Percentiles rank a stretch among this genome's conserved stretches.
Conservation (phyloP, 2,329 filamentous ascomycete genomes). For the Neofusicoccum cordaticola region DNA sequence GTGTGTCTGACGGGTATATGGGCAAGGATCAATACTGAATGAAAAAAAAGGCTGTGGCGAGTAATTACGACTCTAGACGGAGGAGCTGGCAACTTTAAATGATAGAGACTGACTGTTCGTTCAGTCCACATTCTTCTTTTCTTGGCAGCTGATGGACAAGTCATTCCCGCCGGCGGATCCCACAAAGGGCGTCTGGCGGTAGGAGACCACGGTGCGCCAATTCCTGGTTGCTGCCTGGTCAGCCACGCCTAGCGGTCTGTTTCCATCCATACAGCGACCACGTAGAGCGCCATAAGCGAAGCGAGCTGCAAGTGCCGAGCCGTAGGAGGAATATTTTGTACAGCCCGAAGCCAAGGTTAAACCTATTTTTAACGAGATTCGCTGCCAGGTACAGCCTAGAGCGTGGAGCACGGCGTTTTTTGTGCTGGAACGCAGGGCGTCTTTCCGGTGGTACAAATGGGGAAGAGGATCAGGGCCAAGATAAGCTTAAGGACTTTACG, state of each 20-base stretch:
- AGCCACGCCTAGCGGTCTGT: not conserved
- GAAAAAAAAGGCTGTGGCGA: not conserved
- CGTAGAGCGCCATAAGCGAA: not conserved
- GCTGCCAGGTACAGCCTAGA: not conserved
- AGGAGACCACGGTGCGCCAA: not conserved
- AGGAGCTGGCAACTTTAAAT: not conserved
- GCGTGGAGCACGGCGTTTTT: no score
- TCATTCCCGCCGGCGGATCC: not conserved
- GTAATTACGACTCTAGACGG: not conserved
- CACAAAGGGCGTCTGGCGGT: not conserved
- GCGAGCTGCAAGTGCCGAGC: not conserved
- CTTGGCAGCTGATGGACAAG: constrained; percentile 12
- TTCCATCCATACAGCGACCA: not conserved
- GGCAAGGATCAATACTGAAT: not conserved
- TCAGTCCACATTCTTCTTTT: not conserved
- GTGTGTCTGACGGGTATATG: not conserved
- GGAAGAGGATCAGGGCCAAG: not conserved
- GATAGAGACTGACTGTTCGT: not conserved
- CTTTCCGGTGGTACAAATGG: not conserved
- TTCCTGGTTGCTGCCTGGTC: not conserved
- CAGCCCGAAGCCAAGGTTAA: not conserved
- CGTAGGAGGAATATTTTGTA: not conserved
- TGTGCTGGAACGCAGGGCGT: not conserved
- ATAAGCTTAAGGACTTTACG: constrained; percentile 9
- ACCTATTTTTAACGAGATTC: constrained; percentile 1